phyloP scores from a whole-genome alignment of 495 filamentous ascomycete genomes.

The Hypoxylon rickii region DNA sequence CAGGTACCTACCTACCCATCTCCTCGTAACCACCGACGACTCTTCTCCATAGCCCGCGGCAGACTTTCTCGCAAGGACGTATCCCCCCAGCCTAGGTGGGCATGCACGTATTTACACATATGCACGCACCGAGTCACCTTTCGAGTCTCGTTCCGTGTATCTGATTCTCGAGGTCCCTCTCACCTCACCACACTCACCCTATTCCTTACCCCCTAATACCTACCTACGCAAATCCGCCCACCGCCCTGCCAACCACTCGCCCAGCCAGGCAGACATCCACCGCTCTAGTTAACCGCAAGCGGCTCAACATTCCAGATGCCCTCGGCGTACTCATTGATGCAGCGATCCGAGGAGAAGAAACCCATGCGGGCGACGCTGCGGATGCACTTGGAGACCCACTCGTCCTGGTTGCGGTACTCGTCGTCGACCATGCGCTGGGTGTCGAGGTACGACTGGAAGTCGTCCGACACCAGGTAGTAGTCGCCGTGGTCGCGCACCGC shows the following conservation, averaged over 20 bases:
- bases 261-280: not conserved
- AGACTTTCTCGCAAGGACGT: no score
- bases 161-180: no score
- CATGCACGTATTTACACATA: no score
- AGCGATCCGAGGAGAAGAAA: conserved; percentile 95
- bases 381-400: conserved; percentile 89
- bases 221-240: not conserved
- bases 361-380: conserved; percentile 89
- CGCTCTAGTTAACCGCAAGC: conserved; percentile 45
- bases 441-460: conserved; percentile 90
- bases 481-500: conserved; percentile 91
- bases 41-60: no score
- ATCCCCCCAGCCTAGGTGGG: no score
- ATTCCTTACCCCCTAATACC: no score
- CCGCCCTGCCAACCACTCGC: not conserved
- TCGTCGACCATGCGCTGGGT: conserved; percentile 90
- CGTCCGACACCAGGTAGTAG: conserved; percentile 96
- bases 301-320: conserved; percentile 96
- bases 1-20: not conserved
- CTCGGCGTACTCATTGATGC: conserved; percentile 97
- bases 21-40: no score
- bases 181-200: no score
- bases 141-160: no score
- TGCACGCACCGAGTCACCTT: no score
- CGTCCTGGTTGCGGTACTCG: conserved; percentile 86